A percentile compares a stretch with the other conserved stretches of the same genome.
Evolutionary conservation across 345 rosid genomes (phyloP).

Genomic region (Angophora floribunda): DNA sequence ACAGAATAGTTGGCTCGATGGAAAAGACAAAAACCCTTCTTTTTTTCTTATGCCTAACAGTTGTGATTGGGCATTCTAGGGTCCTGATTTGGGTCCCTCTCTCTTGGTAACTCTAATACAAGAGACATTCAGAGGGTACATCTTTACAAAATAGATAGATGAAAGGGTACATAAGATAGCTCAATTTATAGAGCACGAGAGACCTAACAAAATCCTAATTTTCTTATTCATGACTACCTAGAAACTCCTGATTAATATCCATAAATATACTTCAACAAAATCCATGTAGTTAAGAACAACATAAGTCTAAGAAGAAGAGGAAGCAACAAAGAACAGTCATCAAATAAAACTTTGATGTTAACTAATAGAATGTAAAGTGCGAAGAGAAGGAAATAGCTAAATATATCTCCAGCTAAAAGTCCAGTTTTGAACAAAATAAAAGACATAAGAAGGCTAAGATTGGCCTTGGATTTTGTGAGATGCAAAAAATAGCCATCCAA

Average conservation of each 20-base stretch:
- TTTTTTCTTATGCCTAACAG: not conserved
- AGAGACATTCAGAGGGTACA: not conserved
- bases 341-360: not conserved
- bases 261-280: not conserved
- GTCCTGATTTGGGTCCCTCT: not conserved
- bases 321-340: not conserved
- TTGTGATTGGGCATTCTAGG: not conserved
- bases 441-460: not conserved
- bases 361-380: not conserved
- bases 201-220: not conserved
- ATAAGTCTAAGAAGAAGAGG: not conserved
- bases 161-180: not conserved
- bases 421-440: not conserved
- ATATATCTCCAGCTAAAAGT: not conserved
- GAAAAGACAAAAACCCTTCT: not conserved
- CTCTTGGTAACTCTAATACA: not conserved
- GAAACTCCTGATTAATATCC: not conserved
- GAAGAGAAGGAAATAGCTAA: not conserved
- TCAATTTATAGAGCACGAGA: not conserved
- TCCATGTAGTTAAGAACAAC: not conserved
- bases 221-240: not conserved
- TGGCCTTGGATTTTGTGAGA: not conserved
- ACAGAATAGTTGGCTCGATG: not conserved
- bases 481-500: not conserved
- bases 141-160: not conserved